Percentiles rank a stretch among this genome's conserved stretches.
These are phyloP conservation scores for Solanum habrochaites DNA, from an alignment of 257 asterid genomes.

Conservation along the genomic window DNA sequence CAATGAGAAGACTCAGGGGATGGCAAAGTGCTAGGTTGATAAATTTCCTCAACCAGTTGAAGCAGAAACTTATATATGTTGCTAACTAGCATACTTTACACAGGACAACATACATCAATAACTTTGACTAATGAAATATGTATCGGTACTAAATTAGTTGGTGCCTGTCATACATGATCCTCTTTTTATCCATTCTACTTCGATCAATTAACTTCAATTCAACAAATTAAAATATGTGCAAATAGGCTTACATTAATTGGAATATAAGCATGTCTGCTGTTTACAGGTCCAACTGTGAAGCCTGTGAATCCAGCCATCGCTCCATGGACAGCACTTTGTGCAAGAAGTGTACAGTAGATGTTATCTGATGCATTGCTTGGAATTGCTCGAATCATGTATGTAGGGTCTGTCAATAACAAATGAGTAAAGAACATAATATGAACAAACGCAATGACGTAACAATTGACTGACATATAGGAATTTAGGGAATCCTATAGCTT, in stretches of 20 bases:
- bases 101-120: not conserved
- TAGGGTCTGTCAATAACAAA: constrained; percentile 58
- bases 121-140: not conserved
- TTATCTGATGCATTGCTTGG: constrained; percentile 96
- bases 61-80: not conserved
- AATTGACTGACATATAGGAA: not conserved
- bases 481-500: not conserved
- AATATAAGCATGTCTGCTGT: constrained; percentile 79
- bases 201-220: not conserved
- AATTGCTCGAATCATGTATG: constrained; percentile 94
- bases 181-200: not conserved
- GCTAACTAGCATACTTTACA: not conserved
- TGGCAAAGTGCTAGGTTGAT: not conserved
- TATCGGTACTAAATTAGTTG: not conserved
- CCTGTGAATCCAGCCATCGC: constrained; percentile 98
- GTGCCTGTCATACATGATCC: not conserved
- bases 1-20: not conserved
- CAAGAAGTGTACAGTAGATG: constrained; percentile 94
- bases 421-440: not conserved
- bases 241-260: constrained; percentile 63
- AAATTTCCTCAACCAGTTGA: not conserved
- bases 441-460: not conserved
- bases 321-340: constrained; percentile 94
- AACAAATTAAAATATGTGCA: not conserved
- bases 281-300: constrained; percentile 92